Base-by-base conservation (phyloP, 352 stramenopile genomes). In the Pythium dissimile region DNA sequence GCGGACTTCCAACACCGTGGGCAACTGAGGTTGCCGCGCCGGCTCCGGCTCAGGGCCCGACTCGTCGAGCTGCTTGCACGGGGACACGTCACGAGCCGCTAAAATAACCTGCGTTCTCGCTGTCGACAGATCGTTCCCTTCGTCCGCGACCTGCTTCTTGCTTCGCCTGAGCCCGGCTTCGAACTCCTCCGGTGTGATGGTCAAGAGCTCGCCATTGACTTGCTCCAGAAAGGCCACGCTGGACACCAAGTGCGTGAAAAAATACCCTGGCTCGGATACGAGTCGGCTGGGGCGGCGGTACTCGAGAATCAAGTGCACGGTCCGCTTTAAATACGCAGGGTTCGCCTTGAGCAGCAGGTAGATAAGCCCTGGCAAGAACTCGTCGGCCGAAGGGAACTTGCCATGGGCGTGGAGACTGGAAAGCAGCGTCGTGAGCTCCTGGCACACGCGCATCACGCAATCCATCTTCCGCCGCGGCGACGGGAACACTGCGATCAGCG, bases 291-390 rank as follows among this genome's bases (percentile, higher is more conserved):
- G 78, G 47, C 67, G 76, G 8, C 84, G 78, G 44, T 93, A 96
- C 54, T 88, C 77, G 26, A 95, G 74, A 42, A 98, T 91, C 58
- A 86, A 97, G 27, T 85, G 73, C 21, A 97, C 67, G 21, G 89
- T 88, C 16, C 86, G 88, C 71, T 97, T 86, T 41, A 98, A 68
- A 32, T 87, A 67, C 11, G 42, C 35, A 7, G 89, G 87, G 56
- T 97, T 97, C 3, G 84, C 75, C 35, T 88, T 77, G n/a, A 97
- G 68, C 26, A 97, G 64, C 16, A 96, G 59, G 54, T 88, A 94
- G 37, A 98, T 98, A n/a, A 98, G 72, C 4, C 75, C 88, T 0
- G 92, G 92, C 43, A 98, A 64, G 51, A 98, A 94, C 18, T 98
- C 91, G 53, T 98, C 92, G 15, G 92, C 92, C 0, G 89, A 95